Evolutionary conservation across 306 rosid species (phyloP).

Genomic region (Spatholobus suberectus): DNA sequence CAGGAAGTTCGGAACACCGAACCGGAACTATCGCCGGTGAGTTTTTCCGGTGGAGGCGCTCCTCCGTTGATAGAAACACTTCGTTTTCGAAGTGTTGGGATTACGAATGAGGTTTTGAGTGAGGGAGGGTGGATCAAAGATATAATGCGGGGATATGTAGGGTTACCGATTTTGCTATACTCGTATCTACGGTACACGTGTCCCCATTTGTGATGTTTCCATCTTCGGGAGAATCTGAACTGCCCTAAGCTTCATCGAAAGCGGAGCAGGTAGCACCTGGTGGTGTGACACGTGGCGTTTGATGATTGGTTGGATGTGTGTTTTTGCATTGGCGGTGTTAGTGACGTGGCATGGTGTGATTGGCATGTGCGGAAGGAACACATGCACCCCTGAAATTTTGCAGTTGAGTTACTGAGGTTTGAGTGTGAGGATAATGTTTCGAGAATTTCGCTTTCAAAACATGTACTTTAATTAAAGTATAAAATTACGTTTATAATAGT

Average conservation of each 20-base stretch:
- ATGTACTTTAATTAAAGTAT: background rate
- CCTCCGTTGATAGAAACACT: slow-evolving; percentile 46
- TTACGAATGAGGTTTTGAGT: slow-evolving; percentile 28
- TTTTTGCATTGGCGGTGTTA: background rate
- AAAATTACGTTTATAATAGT: too few relatives aligned
- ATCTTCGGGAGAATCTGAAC: slow-evolving; percentile 22
- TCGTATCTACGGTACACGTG: slow-evolving; percentile 39
- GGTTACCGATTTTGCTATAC: background rate
- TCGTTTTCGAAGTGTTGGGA: background rate
- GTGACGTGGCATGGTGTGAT: background rate
- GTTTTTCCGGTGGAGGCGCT: slow-evolving; percentile 44
- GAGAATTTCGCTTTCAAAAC: background rate
- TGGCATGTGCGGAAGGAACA: background rate
- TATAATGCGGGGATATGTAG: slow-evolving; percentile 32
- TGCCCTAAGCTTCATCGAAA: background rate
- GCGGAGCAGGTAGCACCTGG: background rate
- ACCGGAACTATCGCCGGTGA: slow-evolving; percentile 44
- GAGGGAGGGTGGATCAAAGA: slow-evolving; percentile 13
- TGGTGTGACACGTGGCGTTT: background rate
- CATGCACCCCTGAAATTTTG: background rate
- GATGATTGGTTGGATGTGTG: background rate
- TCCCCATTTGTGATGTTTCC: background rate
- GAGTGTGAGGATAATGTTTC: background rate
- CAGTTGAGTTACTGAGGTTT: background rate
- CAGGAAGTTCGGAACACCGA: background rate